phyloP scores from a whole-genome alignment of 108 stramenopile species.

The Nitzschia palea region DNA sequence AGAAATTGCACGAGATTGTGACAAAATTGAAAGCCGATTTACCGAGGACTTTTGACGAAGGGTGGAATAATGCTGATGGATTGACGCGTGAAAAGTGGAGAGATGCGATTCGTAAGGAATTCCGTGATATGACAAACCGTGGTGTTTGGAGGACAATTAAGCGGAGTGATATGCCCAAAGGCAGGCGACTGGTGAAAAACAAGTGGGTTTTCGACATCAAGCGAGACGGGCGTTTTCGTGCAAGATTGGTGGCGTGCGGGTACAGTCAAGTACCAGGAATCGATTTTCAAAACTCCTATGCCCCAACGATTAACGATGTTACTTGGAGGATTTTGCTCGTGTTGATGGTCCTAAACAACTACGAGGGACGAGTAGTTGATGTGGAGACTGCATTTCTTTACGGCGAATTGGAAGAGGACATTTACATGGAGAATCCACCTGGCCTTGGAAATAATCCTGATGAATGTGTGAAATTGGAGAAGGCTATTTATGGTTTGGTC shows the following conservation, averaged over 20 bases:
- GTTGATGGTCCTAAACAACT: not conserved
- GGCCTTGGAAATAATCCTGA: not conserved
- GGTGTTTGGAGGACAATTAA: not conserved
- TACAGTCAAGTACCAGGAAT: conserved; percentile 9
- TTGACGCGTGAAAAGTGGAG: not conserved
- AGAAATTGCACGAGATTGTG: not conserved
- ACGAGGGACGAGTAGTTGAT: not conserved
- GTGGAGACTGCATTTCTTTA: conserved; percentile 20
- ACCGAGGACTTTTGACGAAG: not conserved
- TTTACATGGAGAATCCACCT: conserved; percentile 23
- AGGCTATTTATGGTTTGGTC: conserved; percentile 6
- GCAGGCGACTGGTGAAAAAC: not conserved
- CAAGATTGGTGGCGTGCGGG: conserved; percentile 6
- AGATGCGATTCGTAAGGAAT: conserved; percentile 10
- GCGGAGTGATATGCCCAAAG: not conserved
- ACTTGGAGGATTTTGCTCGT: not conserved
- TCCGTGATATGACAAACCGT: not conserved
- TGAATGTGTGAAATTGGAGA: not conserved
- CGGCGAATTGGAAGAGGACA: conserved; percentile 30
- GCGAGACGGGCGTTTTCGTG: conserved; percentile 4
- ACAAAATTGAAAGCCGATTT: not conserved
- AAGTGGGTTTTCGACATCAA: conserved; percentile 14
- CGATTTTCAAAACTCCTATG: not conserved
- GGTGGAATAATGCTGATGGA: not conserved
- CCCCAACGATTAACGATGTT: not conserved